Conservation (phyloP, 352 stramenopile genomes). For the Pythium sukuiense region DNA sequence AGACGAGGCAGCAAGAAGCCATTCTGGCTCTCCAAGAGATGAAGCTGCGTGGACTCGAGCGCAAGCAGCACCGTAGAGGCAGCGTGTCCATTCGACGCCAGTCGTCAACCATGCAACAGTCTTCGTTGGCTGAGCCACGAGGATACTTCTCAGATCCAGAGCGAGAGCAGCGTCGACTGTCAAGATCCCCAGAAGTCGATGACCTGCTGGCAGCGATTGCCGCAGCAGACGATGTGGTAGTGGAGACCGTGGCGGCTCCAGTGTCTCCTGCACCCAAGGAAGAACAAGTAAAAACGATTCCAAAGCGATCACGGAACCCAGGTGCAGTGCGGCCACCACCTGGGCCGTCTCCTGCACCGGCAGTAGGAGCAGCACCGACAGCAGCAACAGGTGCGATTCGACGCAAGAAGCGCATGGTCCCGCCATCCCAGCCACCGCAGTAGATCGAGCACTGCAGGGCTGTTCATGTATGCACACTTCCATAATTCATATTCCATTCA, state of each 20-base stretch:
- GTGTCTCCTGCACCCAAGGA: neutral
- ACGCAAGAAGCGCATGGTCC: neutral
- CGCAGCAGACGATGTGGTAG: conserved; percentile 12
- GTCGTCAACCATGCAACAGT: neutral
- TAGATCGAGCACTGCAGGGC: neutral
- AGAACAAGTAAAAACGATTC: neutral
- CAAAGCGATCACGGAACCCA: neutral
- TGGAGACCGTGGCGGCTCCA: neutral
- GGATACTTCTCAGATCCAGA: conserved; percentile 29
- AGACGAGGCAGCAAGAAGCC: conserved; percentile 45
- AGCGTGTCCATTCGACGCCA: conserved; percentile 24
- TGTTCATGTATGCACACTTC: no score
- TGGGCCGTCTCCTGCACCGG: neutral
- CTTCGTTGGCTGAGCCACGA: neutral
- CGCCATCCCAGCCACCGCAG: neutral
- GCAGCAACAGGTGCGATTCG: neutral
- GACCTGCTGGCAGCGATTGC: conserved; percentile 21
- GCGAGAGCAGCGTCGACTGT: conserved; percentile 1
- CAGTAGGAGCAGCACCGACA: neutral
- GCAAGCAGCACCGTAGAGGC: conserved; percentile 28
- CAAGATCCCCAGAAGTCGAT: conserved; percentile 20
- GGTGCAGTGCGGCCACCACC: neutral
- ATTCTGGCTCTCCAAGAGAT: conserved; percentile 55
- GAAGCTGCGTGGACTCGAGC: conserved; percentile 42
- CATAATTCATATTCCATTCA: no score